Evolutionary conservation across 2,329 filamentous ascomycete species (phyloP), one percentile per base, ranked within the genome.

Genomic region (Trichocomaceae sp.): DNA sequence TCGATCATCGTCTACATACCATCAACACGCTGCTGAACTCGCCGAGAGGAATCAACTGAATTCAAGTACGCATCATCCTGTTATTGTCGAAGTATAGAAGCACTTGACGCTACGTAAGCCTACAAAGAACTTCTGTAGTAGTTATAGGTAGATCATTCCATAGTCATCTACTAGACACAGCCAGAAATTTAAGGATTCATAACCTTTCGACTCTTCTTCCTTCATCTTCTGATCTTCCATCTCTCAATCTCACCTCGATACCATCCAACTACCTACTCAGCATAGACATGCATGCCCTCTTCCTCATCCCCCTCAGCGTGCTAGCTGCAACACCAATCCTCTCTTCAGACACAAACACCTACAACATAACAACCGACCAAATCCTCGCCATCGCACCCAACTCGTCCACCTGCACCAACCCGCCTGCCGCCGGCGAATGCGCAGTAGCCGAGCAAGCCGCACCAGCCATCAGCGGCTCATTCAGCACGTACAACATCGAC

Each of bases 381-480:
- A 60, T 71, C 44, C 19, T 62, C 23, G 19, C 59, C 42, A 83
- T 88, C 65, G 79, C 81, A n/a, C 83, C 85, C 2, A 66, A 62
- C 2, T 82, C 85, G 1, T 65, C 67, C 67, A 61, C 72, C 9
- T 89, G 86, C 73, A 69, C 70, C 47, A 67, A 69, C 39, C 69
- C 75, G 2, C 56, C 69, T 1, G 75, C 70, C 42, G 66, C 76
- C 13, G 73, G 70, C 15, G 83, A 90, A 62, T 92, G 88, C 72
- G 77, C 78, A 47, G 87, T 83, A 2, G 83, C 85, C n/a, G 68
- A 69, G 7, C 74, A 82, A 62, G 85, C 84, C 2, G 85, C 81
- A 0, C 74, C 77, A 1, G 75, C 72, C 59, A 76, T 92, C 57
- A 72, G 74, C 63, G 60, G 71, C 6, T 78, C 81, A 35, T 84